Percentiles rank a stretch among this genome's conserved stretches.
These are phyloP conservation scores for Ophiostoma sp. DNA, from an alignment of 2,329 filamentous ascomycete species.

Conservation along the genomic window DNA sequence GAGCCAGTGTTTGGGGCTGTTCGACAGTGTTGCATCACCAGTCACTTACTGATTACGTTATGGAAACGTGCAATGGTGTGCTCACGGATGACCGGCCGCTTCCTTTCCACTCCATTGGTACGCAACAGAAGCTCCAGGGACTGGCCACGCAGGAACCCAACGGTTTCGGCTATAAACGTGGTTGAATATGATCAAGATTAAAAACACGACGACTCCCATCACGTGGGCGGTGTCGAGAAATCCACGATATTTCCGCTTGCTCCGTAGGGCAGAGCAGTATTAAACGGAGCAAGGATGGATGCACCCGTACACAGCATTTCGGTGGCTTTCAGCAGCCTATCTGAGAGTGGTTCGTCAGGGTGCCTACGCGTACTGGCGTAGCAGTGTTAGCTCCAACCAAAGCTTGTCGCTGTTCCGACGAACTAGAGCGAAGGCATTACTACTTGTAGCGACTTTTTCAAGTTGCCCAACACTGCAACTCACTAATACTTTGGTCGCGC, in stretches of 20 bases:
- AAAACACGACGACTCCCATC: not conserved
- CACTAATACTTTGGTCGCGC: not conserved
- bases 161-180: not conserved
- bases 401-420: not conserved
- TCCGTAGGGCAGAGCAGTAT: not conserved
- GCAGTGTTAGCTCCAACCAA: not conserved
- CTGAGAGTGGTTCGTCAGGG: not conserved
- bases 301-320: not conserved
- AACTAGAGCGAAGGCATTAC: slow-evolving; percentile 7
- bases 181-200: not conserved
- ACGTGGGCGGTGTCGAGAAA: not conserved
- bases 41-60: not conserved
- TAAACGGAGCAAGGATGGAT: not conserved
- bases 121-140: not conserved
- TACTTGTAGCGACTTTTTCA: not conserved
- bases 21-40: not conserved
- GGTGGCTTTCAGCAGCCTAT: no score
- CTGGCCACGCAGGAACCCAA: not conserved
- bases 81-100: not conserved
- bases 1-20: not conserved
- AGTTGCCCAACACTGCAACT: not conserved
- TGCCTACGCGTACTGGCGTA: not conserved
- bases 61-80: not conserved
- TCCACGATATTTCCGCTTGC: not conserved
- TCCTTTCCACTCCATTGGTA: slow-evolving; percentile 6